Conservation (phyloP, 148 eudicot genomes). For the Rhododendron mucronatum region DNA sequence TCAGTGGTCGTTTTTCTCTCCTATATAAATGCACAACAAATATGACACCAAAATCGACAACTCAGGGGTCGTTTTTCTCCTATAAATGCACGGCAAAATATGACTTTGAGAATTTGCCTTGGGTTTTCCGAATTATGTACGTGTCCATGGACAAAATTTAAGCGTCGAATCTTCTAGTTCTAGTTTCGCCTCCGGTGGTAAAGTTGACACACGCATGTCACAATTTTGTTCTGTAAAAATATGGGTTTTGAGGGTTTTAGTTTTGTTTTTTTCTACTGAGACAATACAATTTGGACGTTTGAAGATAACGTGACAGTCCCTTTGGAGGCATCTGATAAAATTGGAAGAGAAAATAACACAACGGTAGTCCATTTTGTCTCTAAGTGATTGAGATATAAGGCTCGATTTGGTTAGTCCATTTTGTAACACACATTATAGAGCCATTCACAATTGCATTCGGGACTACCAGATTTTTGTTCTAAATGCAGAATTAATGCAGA, state of each 20-base stretch:
- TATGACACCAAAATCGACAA: background rate
- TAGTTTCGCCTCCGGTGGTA: background rate
- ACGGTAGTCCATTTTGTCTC: background rate
- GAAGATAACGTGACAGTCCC: background rate
- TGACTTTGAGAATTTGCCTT: background rate
- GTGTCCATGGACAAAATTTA: background rate
- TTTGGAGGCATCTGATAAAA: no score
- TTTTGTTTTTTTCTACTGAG: background rate
- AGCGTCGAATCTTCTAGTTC: background rate
- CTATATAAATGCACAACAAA: background rate
- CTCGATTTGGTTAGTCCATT: no score
- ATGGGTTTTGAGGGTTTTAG: background rate
- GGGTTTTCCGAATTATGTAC: background rate
- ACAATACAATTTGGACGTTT: background rate
- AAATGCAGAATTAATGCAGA: background rate
- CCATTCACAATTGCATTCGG: background rate
- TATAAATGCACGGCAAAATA: background rate
- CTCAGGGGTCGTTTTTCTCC: background rate
- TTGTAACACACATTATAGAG: no score
- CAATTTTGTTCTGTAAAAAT: background rate
- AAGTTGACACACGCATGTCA: background rate
- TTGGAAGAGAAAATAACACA: background rate
- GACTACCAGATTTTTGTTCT: no score
- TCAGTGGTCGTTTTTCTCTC: no score
- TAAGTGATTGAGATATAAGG: no score